Conservation (phyloP, 176 grass and related monocot species). For the Guadua angustifolia region DNA sequence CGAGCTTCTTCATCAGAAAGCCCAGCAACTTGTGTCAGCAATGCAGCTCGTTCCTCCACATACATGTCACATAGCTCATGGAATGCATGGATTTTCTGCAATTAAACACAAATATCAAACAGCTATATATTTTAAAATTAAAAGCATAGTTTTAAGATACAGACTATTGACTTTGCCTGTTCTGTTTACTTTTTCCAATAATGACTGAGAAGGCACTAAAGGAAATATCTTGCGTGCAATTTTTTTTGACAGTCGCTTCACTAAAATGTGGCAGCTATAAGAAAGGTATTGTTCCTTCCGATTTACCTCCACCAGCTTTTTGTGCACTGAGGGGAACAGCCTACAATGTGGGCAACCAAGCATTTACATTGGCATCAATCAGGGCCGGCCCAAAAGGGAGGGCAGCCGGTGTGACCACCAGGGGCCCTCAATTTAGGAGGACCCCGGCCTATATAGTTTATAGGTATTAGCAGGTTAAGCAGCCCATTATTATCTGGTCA, state of each 20-base stretch:
- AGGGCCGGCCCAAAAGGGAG: too few species aligned
- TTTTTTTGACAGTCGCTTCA: slow-evolving; percentile 78
- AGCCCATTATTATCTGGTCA: too few species aligned
- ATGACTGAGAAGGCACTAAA: not conserved
- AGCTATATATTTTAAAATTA: not conserved
- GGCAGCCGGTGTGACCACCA: too few species aligned
- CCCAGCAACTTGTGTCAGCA: slow-evolving; percentile 81
- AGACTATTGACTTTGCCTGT: not conserved
- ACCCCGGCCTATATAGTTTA: too few species aligned
- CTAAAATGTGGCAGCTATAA: slow-evolving; percentile 91
- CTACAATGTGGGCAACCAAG: slow-evolving; percentile 56
- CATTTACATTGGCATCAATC: slow-evolving; percentile 37
- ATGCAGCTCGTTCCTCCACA: slow-evolving; percentile 58
- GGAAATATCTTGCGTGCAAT: slow-evolving; percentile 77
- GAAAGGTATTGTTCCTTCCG: slow-evolving; percentile 85
- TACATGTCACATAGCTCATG: slow-evolving; percentile 82
- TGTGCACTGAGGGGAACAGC: slow-evolving; percentile 82
- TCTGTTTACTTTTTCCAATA: too few species aligned
- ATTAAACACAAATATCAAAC: not conserved
- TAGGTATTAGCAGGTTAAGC: too few species aligned
- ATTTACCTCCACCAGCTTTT: slow-evolving; percentile 76
- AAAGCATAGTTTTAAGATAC: not conserved
- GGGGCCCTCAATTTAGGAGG: too few species aligned
- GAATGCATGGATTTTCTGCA: slow-evolving; percentile 81
- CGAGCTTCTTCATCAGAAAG: slow-evolving; percentile 65